phyloP scores from a whole-genome alignment of 306 rosid species.

The Aeschynomene evenia region DNA sequence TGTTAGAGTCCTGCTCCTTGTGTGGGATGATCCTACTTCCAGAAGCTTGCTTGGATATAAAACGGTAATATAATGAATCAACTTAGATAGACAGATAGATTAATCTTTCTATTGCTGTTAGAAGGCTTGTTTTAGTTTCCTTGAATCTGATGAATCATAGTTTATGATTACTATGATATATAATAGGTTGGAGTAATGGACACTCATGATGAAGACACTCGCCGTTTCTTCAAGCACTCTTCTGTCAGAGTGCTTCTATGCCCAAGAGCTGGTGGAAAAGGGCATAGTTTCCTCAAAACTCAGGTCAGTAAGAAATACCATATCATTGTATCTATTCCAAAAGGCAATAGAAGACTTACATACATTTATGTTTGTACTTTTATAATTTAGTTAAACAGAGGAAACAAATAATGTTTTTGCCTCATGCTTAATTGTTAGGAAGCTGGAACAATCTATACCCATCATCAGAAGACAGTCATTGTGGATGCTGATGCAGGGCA shows the following conservation, averaged over 20 bases:
- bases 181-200: conserved; percentile 74
- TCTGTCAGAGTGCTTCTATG: conserved; percentile 77
- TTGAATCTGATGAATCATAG: no score
- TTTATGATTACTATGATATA: conserved; percentile 28
- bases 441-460: conserved; percentile 84
- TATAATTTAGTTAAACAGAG: not conserved
- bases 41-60: conserved; percentile 59
- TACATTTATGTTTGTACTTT: not conserved
- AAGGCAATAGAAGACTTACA: not conserved
- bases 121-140: not conserved
- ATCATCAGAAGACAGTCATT: conserved; percentile 92
- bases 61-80: conserved; percentile 43
- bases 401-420: not conserved
- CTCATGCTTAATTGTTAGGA: conserved; percentile 50
- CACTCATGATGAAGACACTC: conserved; percentile 78
- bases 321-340: not conserved
- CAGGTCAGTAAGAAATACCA: conserved; percentile 42
- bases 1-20: conserved; percentile 81
- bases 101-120: conserved; percentile 7
- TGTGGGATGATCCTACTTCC: conserved; percentile 97
- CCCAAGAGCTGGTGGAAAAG: conserved; percentile 75
- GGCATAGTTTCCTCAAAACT: conserved; percentile 63
- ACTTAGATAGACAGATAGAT: no score
- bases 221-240: conserved; percentile 79
- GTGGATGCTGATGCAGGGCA: conserved; percentile 89